Percentiles rank a stretch among this genome's conserved stretches.
phyloP scores from a whole-genome alignment of 139 green algal species.

The Ulvella scutata region DNA sequence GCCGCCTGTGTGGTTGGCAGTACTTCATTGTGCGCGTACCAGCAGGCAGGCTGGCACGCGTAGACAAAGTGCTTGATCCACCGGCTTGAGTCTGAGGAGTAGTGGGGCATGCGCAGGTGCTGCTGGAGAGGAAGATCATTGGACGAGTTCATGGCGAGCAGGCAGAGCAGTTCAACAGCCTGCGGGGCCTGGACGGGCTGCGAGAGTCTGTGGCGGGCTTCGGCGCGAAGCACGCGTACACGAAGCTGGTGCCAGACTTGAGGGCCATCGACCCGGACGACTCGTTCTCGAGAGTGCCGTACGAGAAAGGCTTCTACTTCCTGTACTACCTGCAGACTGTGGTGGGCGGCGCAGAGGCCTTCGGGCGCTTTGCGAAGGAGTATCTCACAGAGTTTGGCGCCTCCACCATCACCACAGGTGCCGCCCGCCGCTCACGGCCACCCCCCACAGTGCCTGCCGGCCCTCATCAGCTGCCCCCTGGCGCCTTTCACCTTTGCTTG shows the following conservation, averaged over 20 bases:
- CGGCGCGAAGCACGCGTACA: conserved; percentile 33
- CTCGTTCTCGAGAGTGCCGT: conserved; percentile 51
- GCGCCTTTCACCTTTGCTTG: background rate
- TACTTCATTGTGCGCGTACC: no score
- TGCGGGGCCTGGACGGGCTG: conserved; percentile 22
- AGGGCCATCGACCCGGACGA: conserved; percentile 74
- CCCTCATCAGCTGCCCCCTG: background rate
- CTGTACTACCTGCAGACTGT: conserved; percentile 59
- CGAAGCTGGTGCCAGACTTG: conserved; percentile 31
- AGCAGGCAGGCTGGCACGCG: no score
- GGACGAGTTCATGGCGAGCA: conserved; percentile 40
- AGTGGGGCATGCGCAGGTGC: conserved; percentile 20
- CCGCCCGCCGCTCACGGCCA: background rate
- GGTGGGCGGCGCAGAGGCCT: conserved; percentile 38
- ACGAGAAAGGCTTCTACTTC: conserved; percentile 83
- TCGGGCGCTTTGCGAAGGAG: conserved; percentile 49
- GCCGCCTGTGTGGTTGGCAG: background rate
- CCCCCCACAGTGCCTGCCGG: background rate
- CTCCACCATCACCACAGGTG: conserved; percentile 4
- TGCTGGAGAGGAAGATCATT: conserved; percentile 76
- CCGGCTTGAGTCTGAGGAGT: background rate
- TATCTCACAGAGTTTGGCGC: conserved; percentile 34
- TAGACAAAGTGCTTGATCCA: no score
- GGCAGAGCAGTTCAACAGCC: conserved; percentile 27
- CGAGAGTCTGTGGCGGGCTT: conserved; percentile 22